These are phyloP conservation scores for Grammothele lineata DNA, from an alignment of 768 basidiomycete species.

Conservation along the genomic window DNA sequence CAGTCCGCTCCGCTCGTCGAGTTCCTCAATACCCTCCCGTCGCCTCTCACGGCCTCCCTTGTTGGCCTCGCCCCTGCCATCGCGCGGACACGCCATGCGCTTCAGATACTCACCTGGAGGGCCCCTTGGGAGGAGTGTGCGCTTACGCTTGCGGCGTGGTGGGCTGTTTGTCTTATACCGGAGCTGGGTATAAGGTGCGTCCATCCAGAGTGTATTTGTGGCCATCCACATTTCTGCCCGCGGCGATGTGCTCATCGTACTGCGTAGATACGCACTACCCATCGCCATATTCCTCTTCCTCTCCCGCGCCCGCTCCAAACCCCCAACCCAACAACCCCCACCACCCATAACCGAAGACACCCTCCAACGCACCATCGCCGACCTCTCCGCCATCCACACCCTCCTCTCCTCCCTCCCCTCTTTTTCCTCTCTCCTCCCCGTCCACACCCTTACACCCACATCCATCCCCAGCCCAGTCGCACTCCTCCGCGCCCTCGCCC, in stretches of 20 bases:
- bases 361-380: constrained; percentile 51
- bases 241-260: no score
- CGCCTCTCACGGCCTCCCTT: constrained; percentile 56
- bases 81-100: constrained; percentile 34
- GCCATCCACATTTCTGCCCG: no score
- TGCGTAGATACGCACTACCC: constrained; percentile 55
- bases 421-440: no score
- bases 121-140: constrained; percentile 55
- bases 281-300: constrained; percentile 39
- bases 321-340: constrained; percentile 13
- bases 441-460: neutral
- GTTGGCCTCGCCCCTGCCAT: constrained; percentile 58
- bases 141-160: constrained; percentile 70
- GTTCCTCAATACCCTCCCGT: constrained; percentile 57
- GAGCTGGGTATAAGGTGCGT: constrained; percentile 42
- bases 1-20: constrained; percentile 26
- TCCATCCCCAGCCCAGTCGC: constrained; percentile 22
- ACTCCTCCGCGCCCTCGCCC: constrained; percentile 51
- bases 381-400: constrained; percentile 61
- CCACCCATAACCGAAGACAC: constrained; percentile 49
- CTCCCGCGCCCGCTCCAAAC: constrained; percentile 27
- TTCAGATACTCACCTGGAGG: constrained; percentile 58
- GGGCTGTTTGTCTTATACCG: constrained; percentile 64
- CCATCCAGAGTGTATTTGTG: constrained; percentile 3
- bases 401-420: constrained; percentile 43